A percentile compares a stretch with the other conserved stretches of the same genome.
These are phyloP conservation scores for Vigna mungo DNA, from an alignment of 306 rosid genomes.

Conservation along the genomic window DNA sequence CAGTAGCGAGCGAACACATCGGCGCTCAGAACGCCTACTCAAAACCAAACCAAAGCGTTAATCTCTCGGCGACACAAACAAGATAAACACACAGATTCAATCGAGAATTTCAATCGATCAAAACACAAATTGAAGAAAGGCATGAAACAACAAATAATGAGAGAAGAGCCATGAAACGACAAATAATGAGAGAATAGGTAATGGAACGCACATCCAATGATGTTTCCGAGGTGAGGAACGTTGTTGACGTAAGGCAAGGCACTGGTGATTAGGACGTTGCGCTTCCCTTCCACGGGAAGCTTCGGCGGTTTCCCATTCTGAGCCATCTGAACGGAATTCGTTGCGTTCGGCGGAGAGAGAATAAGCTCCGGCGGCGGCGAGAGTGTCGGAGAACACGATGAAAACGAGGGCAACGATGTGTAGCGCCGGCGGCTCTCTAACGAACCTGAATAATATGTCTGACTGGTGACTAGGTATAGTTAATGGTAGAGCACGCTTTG, in stretches of 20 bases:
- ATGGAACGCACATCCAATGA: slow-evolving; percentile 68
- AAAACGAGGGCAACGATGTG: neutral
- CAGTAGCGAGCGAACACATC: slow-evolving; percentile 95
- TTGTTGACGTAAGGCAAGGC: slow-evolving; percentile 97
- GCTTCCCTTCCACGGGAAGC: slow-evolving; percentile 81
- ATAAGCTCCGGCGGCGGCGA: neutral
- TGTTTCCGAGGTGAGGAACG: slow-evolving; percentile 96
- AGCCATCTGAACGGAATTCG: slow-evolving; percentile 18
- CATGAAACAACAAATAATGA: neutral
- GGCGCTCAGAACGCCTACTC: slow-evolving; percentile 83
- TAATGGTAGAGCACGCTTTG: no score
- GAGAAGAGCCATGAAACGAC: neutral
- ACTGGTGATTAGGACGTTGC: slow-evolving; percentile 94
- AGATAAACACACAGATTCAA: neutral
- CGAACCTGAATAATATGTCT: neutral
- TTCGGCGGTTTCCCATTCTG: slow-evolving; percentile 44
- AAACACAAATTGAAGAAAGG: neutral
- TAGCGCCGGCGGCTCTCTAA: neutral
- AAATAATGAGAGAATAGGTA: neutral
- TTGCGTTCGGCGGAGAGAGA: neutral
- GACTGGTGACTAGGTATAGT: neutral
- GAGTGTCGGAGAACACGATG: neutral
- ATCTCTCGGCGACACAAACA: neutral
- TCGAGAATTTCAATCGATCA: neutral
- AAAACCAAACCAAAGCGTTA: slow-evolving; percentile 23